Conservation (phyloP, 176 grass and related monocot genomes). For the Juncus effusus region DNA sequence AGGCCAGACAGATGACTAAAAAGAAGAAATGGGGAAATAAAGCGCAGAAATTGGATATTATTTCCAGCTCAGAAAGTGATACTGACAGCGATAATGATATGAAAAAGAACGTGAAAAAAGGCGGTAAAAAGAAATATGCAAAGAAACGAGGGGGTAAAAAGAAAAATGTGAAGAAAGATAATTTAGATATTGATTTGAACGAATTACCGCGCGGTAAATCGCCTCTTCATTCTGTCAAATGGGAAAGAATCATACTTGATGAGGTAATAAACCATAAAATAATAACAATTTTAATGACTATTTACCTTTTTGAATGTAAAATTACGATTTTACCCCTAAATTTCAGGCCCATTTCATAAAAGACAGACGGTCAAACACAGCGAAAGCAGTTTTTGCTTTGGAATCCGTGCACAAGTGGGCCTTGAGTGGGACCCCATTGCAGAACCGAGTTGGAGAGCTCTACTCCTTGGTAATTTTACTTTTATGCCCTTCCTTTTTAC, state of each 20-base stretch:
- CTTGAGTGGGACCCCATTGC: conserved; percentile 92
- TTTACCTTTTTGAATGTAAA: not conserved
- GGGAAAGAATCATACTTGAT: conserved; percentile 90
- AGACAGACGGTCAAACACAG: conserved; percentile 81
- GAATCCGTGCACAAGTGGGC: conserved; percentile 90
- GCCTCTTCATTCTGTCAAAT: conserved; percentile 63
- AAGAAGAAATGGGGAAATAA: conserved; percentile 28
- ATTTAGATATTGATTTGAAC: conserved; percentile 7
- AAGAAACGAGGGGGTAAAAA: conserved; percentile 12
- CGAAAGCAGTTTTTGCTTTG: conserved; percentile 78
- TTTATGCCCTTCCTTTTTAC: not conserved
- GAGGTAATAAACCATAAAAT: conserved; percentile 46
- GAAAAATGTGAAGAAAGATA: conserved; percentile 14
- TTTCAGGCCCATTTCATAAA: conserved; percentile 93
- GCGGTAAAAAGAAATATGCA: conserved; percentile 22
- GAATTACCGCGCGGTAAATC: conserved; percentile 40
- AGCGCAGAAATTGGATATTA: not conserved
- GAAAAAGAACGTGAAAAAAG: conserved; percentile 28
- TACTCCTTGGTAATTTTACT: conserved; percentile 70
- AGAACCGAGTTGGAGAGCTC: conserved; percentile 97
- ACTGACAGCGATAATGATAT: not conserved
- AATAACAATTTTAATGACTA: not conserved
- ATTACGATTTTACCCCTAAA: not conserved
- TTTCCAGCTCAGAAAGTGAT: not conserved
- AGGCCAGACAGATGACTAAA: conserved; percentile 68